Evolutionary conservation across 257 asterid genomes (phyloP).

Genomic region (Fraxinus excelsior): DNA sequence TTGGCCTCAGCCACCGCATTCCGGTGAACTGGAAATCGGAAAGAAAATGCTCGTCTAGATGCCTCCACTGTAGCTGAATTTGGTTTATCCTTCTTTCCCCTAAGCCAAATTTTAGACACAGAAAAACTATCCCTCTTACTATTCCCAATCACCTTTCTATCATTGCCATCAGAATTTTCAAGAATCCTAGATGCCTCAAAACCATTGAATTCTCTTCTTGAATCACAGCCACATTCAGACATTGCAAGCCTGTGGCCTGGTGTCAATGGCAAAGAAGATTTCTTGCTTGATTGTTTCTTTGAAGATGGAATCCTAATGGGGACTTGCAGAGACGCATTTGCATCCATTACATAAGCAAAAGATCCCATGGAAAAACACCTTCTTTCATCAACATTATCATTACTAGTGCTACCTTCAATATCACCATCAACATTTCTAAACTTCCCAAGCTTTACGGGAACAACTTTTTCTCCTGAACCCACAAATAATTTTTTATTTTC

Average conservation of each 20-base stretch:
- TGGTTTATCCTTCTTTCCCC: conserved; percentile 51
- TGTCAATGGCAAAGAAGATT: conserved; percentile 46
- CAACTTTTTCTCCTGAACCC: conserved; percentile 54
- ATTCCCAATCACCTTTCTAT: conserved; percentile 37
- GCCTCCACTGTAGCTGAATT: conserved; percentile 33
- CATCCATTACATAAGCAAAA: conserved; percentile 89
- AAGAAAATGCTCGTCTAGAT: conserved; percentile 67
- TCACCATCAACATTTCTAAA: conserved; percentile 60
- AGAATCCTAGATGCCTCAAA: conserved; percentile 47
- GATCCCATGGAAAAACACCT: conserved; percentile 97
- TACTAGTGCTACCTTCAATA: conserved; percentile 38
- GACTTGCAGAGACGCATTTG: conserved; percentile 62
- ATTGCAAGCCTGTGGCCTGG: conserved; percentile 67
- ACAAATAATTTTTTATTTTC: conserved; percentile 22
- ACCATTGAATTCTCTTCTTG: conserved; percentile 67
- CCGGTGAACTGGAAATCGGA: conserved; percentile 49
- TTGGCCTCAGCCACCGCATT: conserved; percentile 27
- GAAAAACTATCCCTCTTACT: conserved; percentile 72
- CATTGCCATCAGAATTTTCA: conserved; percentile 6
- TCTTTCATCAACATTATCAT: conserved; percentile 51
- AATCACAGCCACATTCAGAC: conserved; percentile 85
- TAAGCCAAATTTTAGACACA: conserved; percentile 69
- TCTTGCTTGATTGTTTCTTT: conserved; percentile 60
- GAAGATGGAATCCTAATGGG: conserved; percentile 61
- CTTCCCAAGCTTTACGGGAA: conserved; percentile 81